A percentile compares a stretch with the other conserved stretches of the same genome.
Conservation (phyloP, 1,284 basidiomycete genomes). For the Thecaphora thlaspeos region DNA sequence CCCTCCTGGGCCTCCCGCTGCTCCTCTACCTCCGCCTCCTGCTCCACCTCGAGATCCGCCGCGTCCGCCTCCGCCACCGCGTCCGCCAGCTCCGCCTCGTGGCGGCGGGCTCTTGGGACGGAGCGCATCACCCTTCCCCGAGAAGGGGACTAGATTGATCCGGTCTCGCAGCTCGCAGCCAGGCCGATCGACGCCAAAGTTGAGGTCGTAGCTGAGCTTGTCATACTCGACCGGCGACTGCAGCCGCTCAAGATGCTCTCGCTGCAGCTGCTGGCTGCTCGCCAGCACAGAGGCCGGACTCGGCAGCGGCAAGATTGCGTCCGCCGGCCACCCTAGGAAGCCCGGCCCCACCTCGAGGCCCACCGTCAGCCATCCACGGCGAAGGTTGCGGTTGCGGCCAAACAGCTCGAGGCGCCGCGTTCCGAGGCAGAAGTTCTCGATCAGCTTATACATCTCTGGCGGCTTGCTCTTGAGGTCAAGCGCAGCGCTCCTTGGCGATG, state of each 20-base stretch:
- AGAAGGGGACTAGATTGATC: slow-evolving; percentile 44
- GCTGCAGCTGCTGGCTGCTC: background rate
- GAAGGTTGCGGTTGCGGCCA: slow-evolving; percentile 70
- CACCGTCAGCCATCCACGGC: slow-evolving; percentile 89
- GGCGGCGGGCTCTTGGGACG: slow-evolving; percentile 48
- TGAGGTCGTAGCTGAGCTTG: slow-evolving; percentile 32
- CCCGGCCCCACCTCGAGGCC: slow-evolving; percentile 59
- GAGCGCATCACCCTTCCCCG: slow-evolving; percentile 39
- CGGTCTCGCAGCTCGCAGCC: slow-evolving; percentile 43
- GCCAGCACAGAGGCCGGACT: too few relatives aligned
- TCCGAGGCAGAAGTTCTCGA: slow-evolving; percentile 97
- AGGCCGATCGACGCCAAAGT: slow-evolving; percentile 46
- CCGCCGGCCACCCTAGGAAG: slow-evolving; percentile 16
- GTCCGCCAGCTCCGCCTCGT: slow-evolving; percentile 1
- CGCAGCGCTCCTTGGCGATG: background rate
- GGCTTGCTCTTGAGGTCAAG: slow-evolving; percentile 78
- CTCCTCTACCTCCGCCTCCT: too few relatives aligned
- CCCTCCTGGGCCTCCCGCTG: too few relatives aligned
- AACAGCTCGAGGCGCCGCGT: slow-evolving; percentile 88
- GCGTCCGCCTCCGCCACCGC: background rate
- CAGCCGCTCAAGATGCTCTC: slow-evolving; percentile 7
- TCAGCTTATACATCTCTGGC: slow-evolving; percentile 88
- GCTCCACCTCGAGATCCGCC: background rate
- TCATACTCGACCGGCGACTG: slow-evolving; percentile 26
- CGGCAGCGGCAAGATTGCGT: slow-evolving; percentile 3